These are phyloP conservation scores for Eimeria acervulina DNA, from an alignment of 169 alveolate species.

Conservation along the genomic window DNA sequence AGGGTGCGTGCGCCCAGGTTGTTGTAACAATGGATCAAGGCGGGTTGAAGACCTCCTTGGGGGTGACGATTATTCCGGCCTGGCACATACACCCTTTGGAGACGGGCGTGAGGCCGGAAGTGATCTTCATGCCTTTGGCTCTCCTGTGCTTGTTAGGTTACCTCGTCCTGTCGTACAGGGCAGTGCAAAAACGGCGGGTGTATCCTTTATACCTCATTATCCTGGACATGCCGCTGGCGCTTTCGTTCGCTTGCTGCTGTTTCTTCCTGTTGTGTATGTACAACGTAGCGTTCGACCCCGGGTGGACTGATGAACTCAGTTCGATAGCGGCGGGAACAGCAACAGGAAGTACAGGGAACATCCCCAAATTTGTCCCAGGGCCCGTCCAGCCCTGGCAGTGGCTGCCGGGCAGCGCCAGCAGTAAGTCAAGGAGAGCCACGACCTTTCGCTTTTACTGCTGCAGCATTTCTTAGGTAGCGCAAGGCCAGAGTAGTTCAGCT, in stretches of 20 bases:
- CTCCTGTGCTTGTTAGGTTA: constrained; percentile 28
- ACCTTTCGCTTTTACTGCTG: not conserved
- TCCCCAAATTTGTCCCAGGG: constrained; percentile 70
- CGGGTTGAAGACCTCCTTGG: constrained; percentile 36
- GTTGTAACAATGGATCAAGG: not conserved
- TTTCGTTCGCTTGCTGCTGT: constrained; percentile 64
- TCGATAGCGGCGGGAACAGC: not conserved
- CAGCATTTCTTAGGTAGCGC: not conserved
- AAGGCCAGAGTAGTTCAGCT: not conserved
- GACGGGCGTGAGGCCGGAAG: constrained; percentile 69
- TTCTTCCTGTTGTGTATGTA: constrained; percentile 69
- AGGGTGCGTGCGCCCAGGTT: not conserved
- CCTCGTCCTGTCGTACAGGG: constrained; percentile 39
- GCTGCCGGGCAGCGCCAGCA: constrained; percentile 70
- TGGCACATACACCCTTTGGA: constrained; percentile 67
- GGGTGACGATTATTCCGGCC: constrained; percentile 65
- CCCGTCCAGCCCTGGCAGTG: constrained; percentile 78
- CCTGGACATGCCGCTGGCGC: constrained; percentile 51
- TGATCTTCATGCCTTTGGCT: constrained; percentile 44
- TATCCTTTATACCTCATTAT: constrained; percentile 33
- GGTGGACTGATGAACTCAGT: constrained; percentile 53
- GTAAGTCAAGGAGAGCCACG: not conserved
- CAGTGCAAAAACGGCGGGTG: constrained; percentile 49
- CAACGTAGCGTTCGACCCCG: constrained; percentile 77
- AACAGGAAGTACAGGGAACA: constrained; percentile 35